Base-by-base conservation (phyloP, 768 basidiomycete genomes). In the Amanita inopinata region DNA sequence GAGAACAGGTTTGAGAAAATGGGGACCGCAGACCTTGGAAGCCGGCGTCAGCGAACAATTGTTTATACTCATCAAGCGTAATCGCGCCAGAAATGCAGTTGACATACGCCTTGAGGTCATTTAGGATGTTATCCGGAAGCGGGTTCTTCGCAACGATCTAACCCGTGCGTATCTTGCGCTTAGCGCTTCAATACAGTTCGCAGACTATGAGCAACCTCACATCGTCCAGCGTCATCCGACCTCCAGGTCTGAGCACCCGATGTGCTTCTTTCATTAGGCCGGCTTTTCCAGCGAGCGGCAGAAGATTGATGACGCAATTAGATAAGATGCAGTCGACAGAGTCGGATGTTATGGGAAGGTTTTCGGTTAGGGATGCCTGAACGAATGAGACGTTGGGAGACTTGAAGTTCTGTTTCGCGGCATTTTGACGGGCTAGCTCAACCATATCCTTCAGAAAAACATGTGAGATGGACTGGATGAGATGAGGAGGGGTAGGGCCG, bases 261-360 rank as follows among this genome's bases (percentile, higher is more conserved):
- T 64, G 53, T 0, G 63, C 58, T 45, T 80, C 77, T 31, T 65
- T 63, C 36, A 76, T 52, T 4, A 71, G 49, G n/a, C 39, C 53
- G 3, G 49, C 53, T 49, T 73, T 78, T 2, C 64, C 69, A 9
- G 59, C 53, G 0, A 40, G 41, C 0, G 74, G 68, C 4, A 78
- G 49, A 2, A 74, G 53, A 50, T 77, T 75, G 52, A 78, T 55
- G 2, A 76, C 73, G 40, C 76, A 77, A 52, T 76, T 80, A 4
- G 75, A 76, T 4, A 77, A 48, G 11, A 80, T 58, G 45, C 73
- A 77, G 47, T 80, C 73, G 12, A 77, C 62, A 0, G 73, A 64
- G 40, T 61, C 54, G 3, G 69, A 62, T 31, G 58, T 54, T 41
- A 79, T 64, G 0, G 76, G 78, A 2, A 78, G 56, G 5, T 66